These are phyloP conservation scores for Avena insularis DNA, from an alignment of 176 grass and related monocot species.

Conservation along the genomic window DNA sequence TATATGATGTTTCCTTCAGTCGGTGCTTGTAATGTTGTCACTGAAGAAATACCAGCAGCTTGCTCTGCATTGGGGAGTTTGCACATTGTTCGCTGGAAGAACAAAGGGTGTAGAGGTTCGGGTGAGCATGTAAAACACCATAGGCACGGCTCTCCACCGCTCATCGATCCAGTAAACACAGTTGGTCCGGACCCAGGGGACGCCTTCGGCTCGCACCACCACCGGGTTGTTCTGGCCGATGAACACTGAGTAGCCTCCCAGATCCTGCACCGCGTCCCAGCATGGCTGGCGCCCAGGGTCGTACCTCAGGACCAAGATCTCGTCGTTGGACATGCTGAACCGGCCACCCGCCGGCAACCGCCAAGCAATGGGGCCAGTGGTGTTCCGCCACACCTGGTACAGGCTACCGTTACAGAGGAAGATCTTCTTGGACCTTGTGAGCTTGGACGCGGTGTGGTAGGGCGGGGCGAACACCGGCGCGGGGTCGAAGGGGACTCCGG, in stretches of 20 bases:
- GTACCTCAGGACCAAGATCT: slow-evolving; percentile 10
- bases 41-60: slow-evolving; percentile 19
- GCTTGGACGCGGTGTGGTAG: neutral
- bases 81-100: neutral
- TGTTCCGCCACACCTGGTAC: slow-evolving; percentile 31
- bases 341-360: neutral
- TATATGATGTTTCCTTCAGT: neutral
- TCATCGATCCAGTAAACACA: slow-evolving; percentile 31
- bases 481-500: neutral
- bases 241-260: slow-evolving; percentile 23
- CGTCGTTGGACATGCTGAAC: neutral
- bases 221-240: slow-evolving; percentile 24
- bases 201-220: neutral
- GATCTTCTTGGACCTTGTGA: neutral
- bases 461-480: neutral
- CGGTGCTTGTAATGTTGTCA: neutral
- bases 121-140: slow-evolving; percentile 32
- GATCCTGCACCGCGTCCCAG: slow-evolving; percentile 19
- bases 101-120: neutral
- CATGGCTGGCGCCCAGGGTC: neutral
- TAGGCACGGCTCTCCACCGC: neutral
- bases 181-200: neutral
- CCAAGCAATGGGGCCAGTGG: neutral
- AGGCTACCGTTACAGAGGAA: neutral
- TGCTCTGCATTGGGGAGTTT: neutral